Base-by-base conservation (phyloP, 192 early-diverging fungal species). In the Linnemannia exigua region DNA sequence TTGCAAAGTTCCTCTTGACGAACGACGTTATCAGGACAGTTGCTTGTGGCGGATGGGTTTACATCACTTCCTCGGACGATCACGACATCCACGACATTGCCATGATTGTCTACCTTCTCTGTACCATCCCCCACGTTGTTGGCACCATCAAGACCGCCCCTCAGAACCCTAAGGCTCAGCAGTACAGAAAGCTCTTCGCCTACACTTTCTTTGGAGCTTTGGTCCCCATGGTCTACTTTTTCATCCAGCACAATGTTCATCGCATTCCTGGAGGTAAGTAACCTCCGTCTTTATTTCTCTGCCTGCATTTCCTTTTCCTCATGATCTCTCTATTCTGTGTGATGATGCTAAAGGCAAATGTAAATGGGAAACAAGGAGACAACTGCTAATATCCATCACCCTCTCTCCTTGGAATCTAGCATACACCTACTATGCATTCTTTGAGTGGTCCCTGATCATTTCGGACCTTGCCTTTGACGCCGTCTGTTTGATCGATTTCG, bases 41-140 rank as follows among this genome's bases (percentile, higher is more conserved):
- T 25, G 90, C 94, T 12, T 95, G 94, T 66, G 95, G 94, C 52
- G 95, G 95, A 33, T 96, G 95, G 95, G 93, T 95, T 5, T 96
- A 95, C 77, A 91, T 96, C 76, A 96, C 94, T 8, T 95, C 94
- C 1, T 91, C 93, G 25, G 95, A 96, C 75, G 94, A 96, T 87
- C 95, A 95, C 83, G 88, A 91, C 31, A 90, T 92, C 36, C 95
- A 96, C 76, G 95, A 96, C 68, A 89, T 96, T 72, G 93, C 94
- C 81, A 96, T 96, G 95, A 92, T 95, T 14, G 48, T 92, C 8
- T 96, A 96, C 84, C 84, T 96, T 74, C n/a, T 96, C 36, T 90
- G 90, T 72, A 96, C 94, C 20, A 87, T 96, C 73, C 94, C 95
- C 4, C 95, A 95, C 85, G 94, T 94, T 88, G 25, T 94, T 22